Percentiles rank a stretch among this genome's conserved stretches.
These are phyloP conservation scores for Candolleomyces aberdarensis DNA, from an alignment of 768 basidiomycete genomes.

Conservation along the genomic window DNA sequence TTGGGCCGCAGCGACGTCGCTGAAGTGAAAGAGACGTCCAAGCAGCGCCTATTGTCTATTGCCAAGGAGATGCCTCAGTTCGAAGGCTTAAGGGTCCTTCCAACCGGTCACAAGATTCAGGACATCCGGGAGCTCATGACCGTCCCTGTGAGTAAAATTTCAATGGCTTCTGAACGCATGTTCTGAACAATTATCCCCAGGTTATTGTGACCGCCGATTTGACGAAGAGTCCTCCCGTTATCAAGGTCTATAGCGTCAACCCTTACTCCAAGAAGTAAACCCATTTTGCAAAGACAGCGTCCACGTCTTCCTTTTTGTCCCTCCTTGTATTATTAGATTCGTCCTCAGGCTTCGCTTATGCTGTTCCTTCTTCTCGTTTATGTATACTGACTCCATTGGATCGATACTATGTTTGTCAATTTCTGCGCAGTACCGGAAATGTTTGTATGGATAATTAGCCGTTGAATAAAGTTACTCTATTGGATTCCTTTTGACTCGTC, in stretches of 20 bases:
- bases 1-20: conserved; percentile 53
- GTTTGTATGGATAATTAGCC: background rate
- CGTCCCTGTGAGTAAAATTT: conserved; percentile 66
- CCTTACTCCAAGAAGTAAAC: conserved; percentile 47
- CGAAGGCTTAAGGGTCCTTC: conserved; percentile 72
- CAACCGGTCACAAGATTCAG: conserved; percentile 90
- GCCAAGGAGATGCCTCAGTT: conserved; percentile 76
- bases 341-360: background rate
- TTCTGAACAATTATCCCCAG: conserved; percentile 34
- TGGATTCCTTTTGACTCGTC: background rate
- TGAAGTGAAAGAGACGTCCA: conserved; percentile 51
- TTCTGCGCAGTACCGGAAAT: too few relatives aligned
- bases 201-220: conserved; percentile 94
- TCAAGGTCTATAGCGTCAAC: conserved; percentile 96
- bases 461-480: background rate
- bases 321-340: background rate
- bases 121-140: conserved; percentile 93
- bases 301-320: background rate
- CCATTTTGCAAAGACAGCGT: background rate
- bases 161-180: background rate
- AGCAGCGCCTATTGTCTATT: conserved; percentile 75
- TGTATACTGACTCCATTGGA: background rate
- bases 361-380: background rate
- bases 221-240: conserved; percentile 93
- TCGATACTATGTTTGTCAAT: background rate